A percentile compares a stretch with the other conserved stretches of the same genome.
phyloP scores from a whole-genome alignment of 2,329 filamentous ascomycete species.

The Neophaeococcomyces mojaviensis region DNA sequence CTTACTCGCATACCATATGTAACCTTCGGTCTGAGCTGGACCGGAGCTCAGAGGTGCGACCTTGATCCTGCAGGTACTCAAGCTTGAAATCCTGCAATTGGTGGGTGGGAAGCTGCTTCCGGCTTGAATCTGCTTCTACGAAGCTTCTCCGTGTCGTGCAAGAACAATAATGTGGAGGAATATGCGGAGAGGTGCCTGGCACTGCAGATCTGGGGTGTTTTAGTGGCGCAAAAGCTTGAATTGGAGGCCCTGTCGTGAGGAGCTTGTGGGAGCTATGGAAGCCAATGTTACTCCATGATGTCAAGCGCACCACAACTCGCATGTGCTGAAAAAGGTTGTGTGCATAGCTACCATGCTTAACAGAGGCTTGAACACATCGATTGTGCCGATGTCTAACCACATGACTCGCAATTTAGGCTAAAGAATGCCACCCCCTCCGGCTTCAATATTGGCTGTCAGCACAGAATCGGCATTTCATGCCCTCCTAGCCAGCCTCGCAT shows the following conservation, averaged over 20 bases:
- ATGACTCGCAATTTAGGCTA: too few species aligned
- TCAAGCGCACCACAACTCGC: conserved; percentile 1
- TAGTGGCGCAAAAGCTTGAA: background rate
- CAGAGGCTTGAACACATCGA: too few species aligned
- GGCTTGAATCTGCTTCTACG: background rate
- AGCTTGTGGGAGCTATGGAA: background rate
- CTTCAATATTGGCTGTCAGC: too few species aligned
- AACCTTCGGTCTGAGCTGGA: too few species aligned
- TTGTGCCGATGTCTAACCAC: too few species aligned
- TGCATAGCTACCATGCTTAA: too few species aligned
- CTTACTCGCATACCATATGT: background rate
- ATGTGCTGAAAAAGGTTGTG: background rate
- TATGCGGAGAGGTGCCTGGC: background rate
- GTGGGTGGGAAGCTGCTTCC: too few species aligned
- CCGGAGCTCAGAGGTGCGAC: too few species aligned
- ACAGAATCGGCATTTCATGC: background rate
- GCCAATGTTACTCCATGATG: conserved; percentile 3
- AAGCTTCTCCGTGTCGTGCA: background rate
- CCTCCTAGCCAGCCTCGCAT: conserved; percentile 16
- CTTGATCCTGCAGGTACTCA: too few species aligned
- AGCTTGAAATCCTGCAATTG: too few species aligned
- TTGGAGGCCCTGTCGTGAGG: background rate
- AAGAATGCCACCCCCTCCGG: too few species aligned
- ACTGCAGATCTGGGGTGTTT: conserved; percentile 1
- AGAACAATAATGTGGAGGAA: background rate